Base-by-base conservation (phyloP, 1,139 yeast genomes). In the Scheffersomyces titani region DNA sequence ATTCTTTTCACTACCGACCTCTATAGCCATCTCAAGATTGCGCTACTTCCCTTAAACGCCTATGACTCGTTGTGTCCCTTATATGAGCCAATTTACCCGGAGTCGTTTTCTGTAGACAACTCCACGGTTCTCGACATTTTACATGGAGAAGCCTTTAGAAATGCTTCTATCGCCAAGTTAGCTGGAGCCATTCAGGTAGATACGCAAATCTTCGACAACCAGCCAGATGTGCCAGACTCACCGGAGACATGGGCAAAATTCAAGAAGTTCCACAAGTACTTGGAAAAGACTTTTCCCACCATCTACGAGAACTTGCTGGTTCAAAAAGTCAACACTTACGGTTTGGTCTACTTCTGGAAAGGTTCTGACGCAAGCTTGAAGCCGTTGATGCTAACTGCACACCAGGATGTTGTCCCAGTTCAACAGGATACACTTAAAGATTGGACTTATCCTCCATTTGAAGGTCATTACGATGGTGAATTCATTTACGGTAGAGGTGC, bases 341-440 rank as follows among this genome's bases (percentile, higher is more conserved):
- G 92, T 0, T 74, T 90, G 57, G 80, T 90, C 19, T 85, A 79
- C 66, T 81, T 87, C 30, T 88, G 91, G 88, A 73, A 83, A 61
- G 96, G 96, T 21, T 66, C 82, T 0, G 73, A 86, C 57, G 51
- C 69, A 5, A 58, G 65, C 2, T 74, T 87, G 64, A 86, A 88
- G 68, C 97, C 97, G 5, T 62, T 87, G 16, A 68, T 90, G 70
- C 74, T 90, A 50, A 82, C 87, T 71, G 92, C 94, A 3, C 97
- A 91, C 70, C 91, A 87, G 68, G 97, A 90, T 67, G 90, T 88
- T 4, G 97, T 91, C 16, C 97, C 97, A 0, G 89, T 90, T n/a
- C 87, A 86, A 64, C 69, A 73, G 36, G 86, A 77, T 21, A 83
- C 91, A 16, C 68, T 81, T 50, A 76, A 70, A 47, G 76, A 80